Evolutionary conservation across 1,284 basidiomycete species (phyloP).

Genomic region (Ustilago loliicola): DNA sequence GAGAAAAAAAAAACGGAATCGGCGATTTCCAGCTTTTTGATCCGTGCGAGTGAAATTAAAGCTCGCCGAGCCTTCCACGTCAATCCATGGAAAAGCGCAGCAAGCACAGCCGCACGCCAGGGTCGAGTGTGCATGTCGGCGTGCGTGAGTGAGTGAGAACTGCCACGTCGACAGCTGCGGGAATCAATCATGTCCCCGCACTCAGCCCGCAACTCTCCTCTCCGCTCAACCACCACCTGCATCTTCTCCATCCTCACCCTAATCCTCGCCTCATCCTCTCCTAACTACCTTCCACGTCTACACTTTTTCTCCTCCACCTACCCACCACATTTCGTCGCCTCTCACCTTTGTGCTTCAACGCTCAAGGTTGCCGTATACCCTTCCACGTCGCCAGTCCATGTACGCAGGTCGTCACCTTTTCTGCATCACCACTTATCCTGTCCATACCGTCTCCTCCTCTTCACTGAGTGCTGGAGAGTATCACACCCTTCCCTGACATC

Average conservation of each 20-base stretch:
- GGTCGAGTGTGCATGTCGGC: background rate
- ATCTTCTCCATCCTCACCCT: constrained; percentile 12
- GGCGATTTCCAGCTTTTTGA: background rate
- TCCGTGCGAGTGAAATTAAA: constrained; percentile 19
- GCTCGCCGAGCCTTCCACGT: constrained; percentile 35
- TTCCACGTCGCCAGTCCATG: constrained; percentile 16
- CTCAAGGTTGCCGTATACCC: constrained; percentile 15
- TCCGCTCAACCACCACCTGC: constrained; percentile 25
- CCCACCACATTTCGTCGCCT: constrained; percentile 5
- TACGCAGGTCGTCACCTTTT: constrained; percentile 4
- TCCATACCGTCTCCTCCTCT: constrained; percentile 37
- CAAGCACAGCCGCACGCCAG: constrained; percentile 19
- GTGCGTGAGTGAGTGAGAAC: constrained; percentile 2
- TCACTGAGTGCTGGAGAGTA: constrained; percentile 45
- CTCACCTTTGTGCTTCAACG: constrained; percentile 40
- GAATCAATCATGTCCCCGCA: constrained; percentile 14
- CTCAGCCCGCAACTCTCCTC: constrained; percentile 9
- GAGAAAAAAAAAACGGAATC: background rate
- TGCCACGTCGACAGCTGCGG: constrained; percentile 44
- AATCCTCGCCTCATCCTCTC: background rate
- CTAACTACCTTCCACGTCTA: constrained; percentile 31
- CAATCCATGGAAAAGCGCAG: constrained; percentile 33
- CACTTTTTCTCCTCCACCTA: constrained; percentile 5
- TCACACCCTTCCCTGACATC: background rate
- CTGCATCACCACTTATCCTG: background rate